Evolutionary conservation across 352 stramenopile species (phyloP), one percentile per base, ranked within the genome.

Genomic region (Globisporangium cystogenes): DNA sequence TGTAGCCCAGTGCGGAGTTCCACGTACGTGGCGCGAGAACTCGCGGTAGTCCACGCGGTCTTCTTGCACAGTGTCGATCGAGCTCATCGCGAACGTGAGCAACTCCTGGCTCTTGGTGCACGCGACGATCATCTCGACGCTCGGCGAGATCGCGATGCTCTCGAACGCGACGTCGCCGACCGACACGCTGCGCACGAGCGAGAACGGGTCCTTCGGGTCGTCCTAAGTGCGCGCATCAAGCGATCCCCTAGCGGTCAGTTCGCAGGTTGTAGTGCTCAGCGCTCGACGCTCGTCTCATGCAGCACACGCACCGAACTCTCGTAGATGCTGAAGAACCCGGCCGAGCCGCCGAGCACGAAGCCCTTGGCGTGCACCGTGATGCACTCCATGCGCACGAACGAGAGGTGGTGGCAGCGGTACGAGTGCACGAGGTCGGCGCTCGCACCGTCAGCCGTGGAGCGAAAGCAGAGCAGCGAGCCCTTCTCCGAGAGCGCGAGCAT

Each of bases 131-230:
- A 62, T 68, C 51, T 93, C 82, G 8, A 76, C 66, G 55, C 66
- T 86, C 7, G 82, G 77, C 4, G 82, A 93, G 0, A 93, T 58
- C 33, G 77, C 60, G 18, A 93, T 64, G 50, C 73, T 87, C 46
- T 90, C 82, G 37, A 93, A 87, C 1, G 82, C 71, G 20, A 88
- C 63, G n/a, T 90, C 82, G 4, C 74, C 80, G 4, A 89, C 78
- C 11, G 72, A 75, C 16, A 90, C 72, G 12, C 69, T 82, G 3
- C 78, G 75, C 23, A 92, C 77, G 42, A 92, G 86, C 27, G 76
- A 64, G 48, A 92, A 90, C 11, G 82, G 82, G 26, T 92, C 82
- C 55, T 89, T 92, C 1, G 65, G 59, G 21, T 92, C 82, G 36
- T 92, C 79, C 79, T 92, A n/a, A n/a, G n/a, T n/a, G n/a, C n/a